Evolutionary conservation across 2,329 filamentous ascomycete species (phyloP).

Genomic region (Ceratocystis smalleyi): DNA sequence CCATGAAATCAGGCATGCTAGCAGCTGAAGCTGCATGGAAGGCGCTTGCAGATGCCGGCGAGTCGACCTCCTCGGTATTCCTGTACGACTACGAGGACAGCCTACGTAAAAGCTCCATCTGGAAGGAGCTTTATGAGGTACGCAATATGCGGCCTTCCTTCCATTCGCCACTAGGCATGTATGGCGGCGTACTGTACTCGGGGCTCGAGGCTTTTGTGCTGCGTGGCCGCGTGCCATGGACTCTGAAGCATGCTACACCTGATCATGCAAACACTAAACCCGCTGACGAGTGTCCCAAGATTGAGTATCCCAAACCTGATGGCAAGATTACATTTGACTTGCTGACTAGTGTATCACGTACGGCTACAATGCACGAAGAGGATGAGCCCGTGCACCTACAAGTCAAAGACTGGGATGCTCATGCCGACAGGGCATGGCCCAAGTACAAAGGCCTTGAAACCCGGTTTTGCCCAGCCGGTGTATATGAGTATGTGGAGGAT

Average conservation of each 20-base stretch:
- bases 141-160: constrained; percentile 97
- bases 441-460: constrained; percentile 87
- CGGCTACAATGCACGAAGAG: constrained; percentile 96
- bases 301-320: constrained; percentile 94
- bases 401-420: constrained; percentile 87
- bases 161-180: constrained; percentile 70
- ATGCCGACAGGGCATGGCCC: constrained; percentile 70
- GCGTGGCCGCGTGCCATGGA: constrained; percentile 80
- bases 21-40: constrained; percentile 80
- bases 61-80: constrained; percentile 59
- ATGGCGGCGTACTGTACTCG: constrained; percentile 82
- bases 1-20: constrained; percentile 94
- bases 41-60: constrained; percentile 42
- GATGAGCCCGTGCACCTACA: constrained; percentile 94
- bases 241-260: constrained; percentile 63
- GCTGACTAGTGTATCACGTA: constrained; percentile 82
- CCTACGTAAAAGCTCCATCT: constrained; percentile 72
- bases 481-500: constrained; percentile 97
- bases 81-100: constrained; percentile 87
- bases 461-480: constrained; percentile 88
- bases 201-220: constrained; percentile 80
- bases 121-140: constrained; percentile 86
- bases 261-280: constrained; percentile 67
- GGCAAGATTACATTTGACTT: constrained; percentile 93
- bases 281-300: constrained; percentile 68